Base-by-base conservation (phyloP, 306 rosid species). In the Betula pendula region DNA sequence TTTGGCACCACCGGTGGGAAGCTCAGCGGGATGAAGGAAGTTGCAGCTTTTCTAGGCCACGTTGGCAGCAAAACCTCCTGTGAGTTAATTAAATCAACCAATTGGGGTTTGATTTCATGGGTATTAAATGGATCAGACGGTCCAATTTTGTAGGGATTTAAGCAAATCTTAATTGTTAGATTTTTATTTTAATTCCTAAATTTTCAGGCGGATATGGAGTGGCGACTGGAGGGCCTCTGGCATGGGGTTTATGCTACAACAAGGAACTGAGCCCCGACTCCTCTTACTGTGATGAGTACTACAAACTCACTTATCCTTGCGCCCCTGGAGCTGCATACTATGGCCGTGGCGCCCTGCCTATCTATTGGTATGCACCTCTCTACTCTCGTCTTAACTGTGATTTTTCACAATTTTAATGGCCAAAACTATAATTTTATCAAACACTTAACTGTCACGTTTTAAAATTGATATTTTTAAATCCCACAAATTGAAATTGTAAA, bases 221-320 rank as follows among this genome's bases (percentile, higher is more conserved):
- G 80, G 94, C 95, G 44, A 90, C 97, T 0, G 99, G 99, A 81
- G 99, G 99, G 74, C 97, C 99, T 29, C 77, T 82, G 77, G 97
- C 97, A 17, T 95, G 92, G 92, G 99, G 99, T 67, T 92, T 95
- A 31, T 95, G 99, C 85, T 95, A 89, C 85, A 95, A 89, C 85
- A 90, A 76, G 82, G 99, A 95, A 84, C 79, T 95, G 96, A 95
- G 99, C 85, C 99, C 99, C 27, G 88, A 87, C 81, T 93, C 89
- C 77, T 47, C 69, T 52, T 95, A 95, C 84, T 95, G 99, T 60
- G 88, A 95, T 73, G 97, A 95, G 7, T 90, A 76, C 78, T 92
- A 49, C 94, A 95, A 95, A 74, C 71, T 75, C 17, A 89, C 90
- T 6, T 90, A 90, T 70, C 99, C 99, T 38, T 95, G 99, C 81